A percentile compares a stretch with the other conserved stretches of the same genome.
Conservation (phyloP, 148 eudicot species). For the Rhododendron griersonianum region DNA sequence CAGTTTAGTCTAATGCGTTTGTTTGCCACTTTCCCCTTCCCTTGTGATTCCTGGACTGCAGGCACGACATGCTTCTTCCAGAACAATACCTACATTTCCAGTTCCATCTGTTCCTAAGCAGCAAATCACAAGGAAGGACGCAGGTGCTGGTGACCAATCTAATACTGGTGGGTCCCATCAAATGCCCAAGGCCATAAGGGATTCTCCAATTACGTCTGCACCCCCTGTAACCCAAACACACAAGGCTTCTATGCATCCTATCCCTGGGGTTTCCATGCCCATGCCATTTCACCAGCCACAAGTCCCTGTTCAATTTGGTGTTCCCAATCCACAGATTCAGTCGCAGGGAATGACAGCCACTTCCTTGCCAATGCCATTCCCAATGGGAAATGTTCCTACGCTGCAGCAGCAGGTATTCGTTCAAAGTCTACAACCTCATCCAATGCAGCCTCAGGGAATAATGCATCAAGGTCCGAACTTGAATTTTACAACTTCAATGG, state of each 20-base stretch:
- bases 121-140: conserved; percentile 40
- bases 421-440: conserved; percentile 47
- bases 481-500: conserved; percentile 55
- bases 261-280: conserved; percentile 39
- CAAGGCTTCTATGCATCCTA: conserved; percentile 47
- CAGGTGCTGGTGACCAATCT: conserved; percentile 30
- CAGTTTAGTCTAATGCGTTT: background rate
- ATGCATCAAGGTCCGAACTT: conserved; percentile 64
- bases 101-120: conserved; percentile 46
- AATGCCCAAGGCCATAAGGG: conserved; percentile 35
- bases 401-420: conserved; percentile 54
- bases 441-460: conserved; percentile 61
- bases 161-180: conserved; percentile 30
- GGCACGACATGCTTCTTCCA: conserved; percentile 45
- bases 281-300: conserved; percentile 45
- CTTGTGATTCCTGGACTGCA: conserved; percentile 16
- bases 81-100: conserved; percentile 33
- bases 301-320: conserved; percentile 44
- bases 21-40: background rate
- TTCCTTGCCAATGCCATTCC: conserved; percentile 43
- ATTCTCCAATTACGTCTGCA: conserved; percentile 29
- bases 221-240: conserved; percentile 40
- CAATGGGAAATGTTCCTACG: conserved; percentile 47
- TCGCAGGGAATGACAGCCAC: conserved; percentile 36
- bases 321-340: conserved; percentile 46